Evolutionary conservation across 257 asterid species (phyloP).

Genomic region (Scutellaria baicalensis): DNA sequence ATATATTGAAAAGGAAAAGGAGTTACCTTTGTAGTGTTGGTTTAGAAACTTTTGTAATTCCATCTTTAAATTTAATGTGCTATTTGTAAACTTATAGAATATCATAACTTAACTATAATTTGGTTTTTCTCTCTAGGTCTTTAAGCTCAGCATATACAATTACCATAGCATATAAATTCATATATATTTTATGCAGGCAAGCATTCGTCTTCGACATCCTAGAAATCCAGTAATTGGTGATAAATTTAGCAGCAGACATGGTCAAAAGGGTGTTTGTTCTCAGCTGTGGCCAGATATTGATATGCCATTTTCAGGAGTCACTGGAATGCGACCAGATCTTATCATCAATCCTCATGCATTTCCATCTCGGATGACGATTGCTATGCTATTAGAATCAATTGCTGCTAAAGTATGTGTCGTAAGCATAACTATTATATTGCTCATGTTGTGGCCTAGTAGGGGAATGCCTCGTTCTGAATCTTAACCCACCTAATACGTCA

Average conservation of each 20-base stretch:
- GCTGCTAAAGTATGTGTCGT: conserved; percentile 85
- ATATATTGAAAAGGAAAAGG: neutral
- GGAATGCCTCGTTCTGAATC: no score
- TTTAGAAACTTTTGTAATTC: neutral
- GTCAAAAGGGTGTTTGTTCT: conserved; percentile 99
- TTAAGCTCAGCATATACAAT: neutral
- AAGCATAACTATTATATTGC: neutral
- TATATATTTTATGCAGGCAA: conserved; percentile 54
- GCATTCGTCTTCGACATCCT: conserved; percentile 71
- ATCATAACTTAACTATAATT: neutral
- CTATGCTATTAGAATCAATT: conserved; percentile 91
- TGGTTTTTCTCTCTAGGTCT: neutral
- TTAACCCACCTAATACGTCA: no score
- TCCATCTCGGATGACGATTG: conserved; percentile 98
- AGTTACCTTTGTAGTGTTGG: neutral
- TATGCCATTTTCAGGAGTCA: conserved; percentile 87
- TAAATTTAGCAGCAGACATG: conserved; percentile 98
- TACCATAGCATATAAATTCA: neutral
- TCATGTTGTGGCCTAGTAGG: neutral
- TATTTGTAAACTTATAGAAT: neutral
- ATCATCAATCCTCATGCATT: conserved; percentile 97
- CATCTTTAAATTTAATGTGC: neutral
- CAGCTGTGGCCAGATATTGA: conserved; percentile 91
- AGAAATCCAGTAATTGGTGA: conserved; percentile 95
- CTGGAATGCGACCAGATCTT: conserved; percentile 98